Base-by-base conservation (phyloP, 2,329 filamentous ascomycete species). In the Tolypocladium endophyticum region DNA sequence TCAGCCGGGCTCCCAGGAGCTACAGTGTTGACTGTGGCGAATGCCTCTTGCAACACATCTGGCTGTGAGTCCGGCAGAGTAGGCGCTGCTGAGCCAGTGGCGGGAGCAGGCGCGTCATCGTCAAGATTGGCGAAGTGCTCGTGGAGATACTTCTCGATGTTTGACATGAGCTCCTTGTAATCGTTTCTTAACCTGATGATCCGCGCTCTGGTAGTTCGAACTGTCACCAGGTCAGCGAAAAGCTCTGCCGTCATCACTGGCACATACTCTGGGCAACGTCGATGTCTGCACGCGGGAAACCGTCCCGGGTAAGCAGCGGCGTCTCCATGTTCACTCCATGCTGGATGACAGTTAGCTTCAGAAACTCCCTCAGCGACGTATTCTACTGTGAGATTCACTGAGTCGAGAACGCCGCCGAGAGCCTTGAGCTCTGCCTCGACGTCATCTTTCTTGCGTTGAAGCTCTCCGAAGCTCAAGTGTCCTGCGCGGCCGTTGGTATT, bases 281-380 rank as follows among this genome's bases (percentile, higher is more conserved):
- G 64, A 99, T 87, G 74, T 99, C 94, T 67, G 90, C 87, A 70
- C 94, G 85, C 38, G 94, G 94, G 71, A 90, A 99, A 55, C 94
- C 94, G 74, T 97, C 94, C 62, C 86, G 84, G 18, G 93, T 97
- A 30, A 91, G 85, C 45, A 99, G 83, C 60, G 85, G 81, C 9
- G 94, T 97, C 68, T 88, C 87, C 94, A 99, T 99, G 68, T 89
- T 87, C 58, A 96, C 93, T 53, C 88, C 87, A 78, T 97, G 93
- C 92, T 97, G 68, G 30, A 14, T 8, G 47, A 18, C 18, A 12
- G 58, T 73, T 54, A 74, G 69, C 35, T 59, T 30, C 20, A 14
- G 11, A 39, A 1, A n/a, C 7, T 23, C 9, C 9, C 12, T 11
- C 20, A 20, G 6, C 12, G 2, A 11, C 12, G 39, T 4, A 4